phyloP scores from a whole-genome alignment of 2,329 filamentous ascomycete genomes.

The Conoideocrella luteorostrata region DNA sequence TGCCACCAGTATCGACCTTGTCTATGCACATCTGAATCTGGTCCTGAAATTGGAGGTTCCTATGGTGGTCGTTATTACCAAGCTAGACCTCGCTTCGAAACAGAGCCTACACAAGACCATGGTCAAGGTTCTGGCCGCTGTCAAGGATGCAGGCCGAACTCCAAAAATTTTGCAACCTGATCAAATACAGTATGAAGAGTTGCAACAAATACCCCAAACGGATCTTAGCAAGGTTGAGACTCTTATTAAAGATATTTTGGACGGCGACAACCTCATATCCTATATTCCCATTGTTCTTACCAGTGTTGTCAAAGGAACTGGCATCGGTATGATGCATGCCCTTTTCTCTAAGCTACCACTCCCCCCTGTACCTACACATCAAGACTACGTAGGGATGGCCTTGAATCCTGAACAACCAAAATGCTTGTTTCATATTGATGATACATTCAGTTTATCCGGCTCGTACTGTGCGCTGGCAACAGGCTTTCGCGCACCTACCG shows the following conservation, averaged over 20 bases:
- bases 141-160: conserved; percentile 69
- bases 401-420: conserved; percentile 54
- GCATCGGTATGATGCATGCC: conserved; percentile 76
- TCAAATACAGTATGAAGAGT: conserved; percentile 39
- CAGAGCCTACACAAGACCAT: conserved; percentile 63
- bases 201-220: conserved; percentile 48
- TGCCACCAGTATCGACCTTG: conserved; percentile 60
- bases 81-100: conserved; percentile 79
- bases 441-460: conserved; percentile 71
- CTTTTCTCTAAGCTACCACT: conserved; percentile 71
- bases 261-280: conserved; percentile 33
- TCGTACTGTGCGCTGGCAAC: conserved; percentile 37
- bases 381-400: conserved; percentile 47
- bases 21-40: conserved; percentile 73
- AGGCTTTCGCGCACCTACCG: conserved; percentile 16
- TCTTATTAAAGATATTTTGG: conserved; percentile 44
- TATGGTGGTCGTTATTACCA: conserved; percentile 79
- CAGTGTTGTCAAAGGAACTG: conserved; percentile 77
- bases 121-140: conserved; percentile 63
- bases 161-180: conserved; percentile 66
- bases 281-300: conserved; percentile 81
- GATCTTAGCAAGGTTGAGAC: conserved; percentile 54
- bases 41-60: conserved; percentile 76
- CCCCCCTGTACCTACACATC: conserved; percentile 46
- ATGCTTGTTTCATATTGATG: conserved; percentile 82